Evolutionary conservation across 805 yeast genomes (phyloP).

Genomic region (Monosporozyma yasuniensis): DNA sequence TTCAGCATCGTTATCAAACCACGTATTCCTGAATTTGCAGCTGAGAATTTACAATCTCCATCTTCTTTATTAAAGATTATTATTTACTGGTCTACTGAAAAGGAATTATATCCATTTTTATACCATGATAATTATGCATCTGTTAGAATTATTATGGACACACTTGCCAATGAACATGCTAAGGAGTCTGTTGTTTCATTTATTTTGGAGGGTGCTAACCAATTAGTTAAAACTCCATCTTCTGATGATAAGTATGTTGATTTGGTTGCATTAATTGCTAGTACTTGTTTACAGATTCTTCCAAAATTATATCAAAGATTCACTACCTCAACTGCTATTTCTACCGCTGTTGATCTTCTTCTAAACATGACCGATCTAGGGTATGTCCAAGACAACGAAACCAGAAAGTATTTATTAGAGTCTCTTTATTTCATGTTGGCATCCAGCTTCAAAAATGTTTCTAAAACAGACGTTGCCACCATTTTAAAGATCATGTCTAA

Average conservation of each 20-base stretch:
- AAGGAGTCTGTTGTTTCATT: slow-evolving; percentile 56
- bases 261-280: slow-evolving; percentile 50
- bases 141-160: slow-evolving; percentile 43
- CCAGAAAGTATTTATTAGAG: slow-evolving; percentile 43
- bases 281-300: slow-evolving; percentile 41
- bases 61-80: slow-evolving; percentile 67
- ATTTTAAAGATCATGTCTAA: slow-evolving; percentile 49
- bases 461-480: slow-evolving; percentile 43
- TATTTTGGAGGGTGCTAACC: slow-evolving; percentile 47
- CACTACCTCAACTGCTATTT: slow-evolving; percentile 37
- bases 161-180: slow-evolving; percentile 45
- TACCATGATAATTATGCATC: slow-evolving; percentile 49
- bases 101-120: slow-evolving; percentile 42
- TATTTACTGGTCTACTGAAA: slow-evolving; percentile 44
- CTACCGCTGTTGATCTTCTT: slow-evolving; percentile 44
- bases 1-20: slow-evolving; percentile 50
- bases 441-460: slow-evolving; percentile 45
- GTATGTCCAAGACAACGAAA: slow-evolving; percentile 46
- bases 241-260: slow-evolving; percentile 38
- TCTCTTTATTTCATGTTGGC: slow-evolving; percentile 55
- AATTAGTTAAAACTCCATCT: slow-evolving; percentile 37
- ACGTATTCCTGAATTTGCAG: slow-evolving; percentile 57
- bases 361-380: slow-evolving; percentile 46
- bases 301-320: slow-evolving; percentile 39
- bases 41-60: slow-evolving; percentile 74